These are phyloP conservation scores for Tanozyma kutaoensis DNA, from an alignment of 805 yeast genomes.

Conservation along the genomic window DNA sequence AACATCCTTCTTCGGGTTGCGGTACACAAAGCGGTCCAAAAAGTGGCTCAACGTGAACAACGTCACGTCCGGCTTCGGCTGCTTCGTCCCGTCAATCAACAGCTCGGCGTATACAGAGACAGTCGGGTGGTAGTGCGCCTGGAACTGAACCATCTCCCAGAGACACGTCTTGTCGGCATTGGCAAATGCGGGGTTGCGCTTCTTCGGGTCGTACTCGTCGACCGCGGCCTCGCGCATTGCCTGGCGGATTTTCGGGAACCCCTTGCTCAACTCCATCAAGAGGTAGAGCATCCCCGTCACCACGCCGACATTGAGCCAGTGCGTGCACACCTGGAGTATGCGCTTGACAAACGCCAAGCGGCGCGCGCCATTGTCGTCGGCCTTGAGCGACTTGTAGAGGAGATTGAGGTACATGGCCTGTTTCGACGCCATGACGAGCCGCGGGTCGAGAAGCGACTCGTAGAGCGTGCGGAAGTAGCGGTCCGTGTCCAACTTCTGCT, in stretches of 20 bases:
- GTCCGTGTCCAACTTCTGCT: constrained; percentile 43
- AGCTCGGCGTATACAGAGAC: constrained; percentile 68
- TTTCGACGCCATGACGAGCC: constrained; percentile 78
- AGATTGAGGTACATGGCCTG: constrained; percentile 86
- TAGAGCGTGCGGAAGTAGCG: constrained; percentile 81
- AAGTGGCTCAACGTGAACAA: constrained; percentile 80
- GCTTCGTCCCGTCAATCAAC: constrained; percentile 35
- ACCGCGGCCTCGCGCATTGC: constrained; percentile 2
- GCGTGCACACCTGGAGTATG: constrained; percentile 69
- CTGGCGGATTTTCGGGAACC: constrained; percentile 49
- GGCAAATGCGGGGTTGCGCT: constrained; percentile 89
- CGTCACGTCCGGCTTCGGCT: constrained; percentile 78
- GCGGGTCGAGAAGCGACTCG: constrained; percentile 76
- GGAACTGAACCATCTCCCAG: constrained; percentile 75
- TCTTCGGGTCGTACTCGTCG: constrained; percentile 59
- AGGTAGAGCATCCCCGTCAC: constrained; percentile 72
- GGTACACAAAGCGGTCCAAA: constrained; percentile 90
- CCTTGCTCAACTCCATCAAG: constrained; percentile 52
- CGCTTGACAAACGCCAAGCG: constrained; percentile 86
- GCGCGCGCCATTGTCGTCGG: constrained; percentile 48
- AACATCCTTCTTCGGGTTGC: constrained; percentile 73
- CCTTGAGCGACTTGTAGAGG: constrained; percentile 69
- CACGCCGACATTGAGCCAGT: constrained; percentile 84
- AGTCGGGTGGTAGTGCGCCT: constrained; percentile 86
- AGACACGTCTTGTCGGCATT: constrained; percentile 69